These are phyloP conservation scores for Talaromyces ruber DNA, from an alignment of 495 filamentous ascomycete species.

Conservation along the genomic window DNA sequence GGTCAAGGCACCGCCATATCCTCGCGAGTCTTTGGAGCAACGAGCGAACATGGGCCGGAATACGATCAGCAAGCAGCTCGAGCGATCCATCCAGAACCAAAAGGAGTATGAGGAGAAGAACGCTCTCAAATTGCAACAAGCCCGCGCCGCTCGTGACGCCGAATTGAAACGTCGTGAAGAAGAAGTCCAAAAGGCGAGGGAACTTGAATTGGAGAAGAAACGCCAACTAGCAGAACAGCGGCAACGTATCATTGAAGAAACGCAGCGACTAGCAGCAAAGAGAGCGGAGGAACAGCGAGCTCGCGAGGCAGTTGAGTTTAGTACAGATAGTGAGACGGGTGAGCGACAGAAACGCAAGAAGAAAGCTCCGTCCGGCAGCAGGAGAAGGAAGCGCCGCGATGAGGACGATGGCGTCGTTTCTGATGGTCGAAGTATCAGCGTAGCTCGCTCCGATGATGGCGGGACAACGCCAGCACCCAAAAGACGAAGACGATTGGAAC, in stretches of 20 bases:
- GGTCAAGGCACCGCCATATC: slow-evolving; percentile 81
- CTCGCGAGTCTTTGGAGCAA: slow-evolving; percentile 79
- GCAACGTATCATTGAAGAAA: slow-evolving; percentile 65
- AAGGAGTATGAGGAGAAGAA: slow-evolving; percentile 91
- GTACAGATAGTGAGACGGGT: slow-evolving; percentile 68
- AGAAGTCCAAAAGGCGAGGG: slow-evolving; percentile 53
- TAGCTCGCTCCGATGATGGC: slow-evolving; percentile 16
- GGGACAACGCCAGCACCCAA: slow-evolving; percentile 33
- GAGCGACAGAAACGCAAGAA: slow-evolving; percentile 67
- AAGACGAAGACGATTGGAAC: slow-evolving; percentile 42
- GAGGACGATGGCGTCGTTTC: slow-evolving; percentile 36
- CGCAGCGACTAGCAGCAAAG: slow-evolving; percentile 59
- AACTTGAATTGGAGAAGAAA: slow-evolving; percentile 59
- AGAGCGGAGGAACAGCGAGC: slow-evolving; percentile 65
- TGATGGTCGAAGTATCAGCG: slow-evolving; percentile 18
- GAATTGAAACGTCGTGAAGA: slow-evolving; percentile 69
- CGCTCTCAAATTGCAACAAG: slow-evolving; percentile 68
- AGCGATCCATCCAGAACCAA: slow-evolving; percentile 73
- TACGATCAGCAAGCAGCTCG: slow-evolving; percentile 85
- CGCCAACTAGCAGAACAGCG: slow-evolving; percentile 75
- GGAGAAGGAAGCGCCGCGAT: slow-evolving; percentile 62
- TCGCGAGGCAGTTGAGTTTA: slow-evolving; percentile 61
- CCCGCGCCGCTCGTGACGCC: slow-evolving; percentile 65
- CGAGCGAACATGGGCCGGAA: slow-evolving; percentile 94
- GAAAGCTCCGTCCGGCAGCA: slow-evolving; percentile 27